These are phyloP conservation scores for Candida glaebosa DNA, from an alignment of 805 yeast species.

Conservation along the genomic window DNA sequence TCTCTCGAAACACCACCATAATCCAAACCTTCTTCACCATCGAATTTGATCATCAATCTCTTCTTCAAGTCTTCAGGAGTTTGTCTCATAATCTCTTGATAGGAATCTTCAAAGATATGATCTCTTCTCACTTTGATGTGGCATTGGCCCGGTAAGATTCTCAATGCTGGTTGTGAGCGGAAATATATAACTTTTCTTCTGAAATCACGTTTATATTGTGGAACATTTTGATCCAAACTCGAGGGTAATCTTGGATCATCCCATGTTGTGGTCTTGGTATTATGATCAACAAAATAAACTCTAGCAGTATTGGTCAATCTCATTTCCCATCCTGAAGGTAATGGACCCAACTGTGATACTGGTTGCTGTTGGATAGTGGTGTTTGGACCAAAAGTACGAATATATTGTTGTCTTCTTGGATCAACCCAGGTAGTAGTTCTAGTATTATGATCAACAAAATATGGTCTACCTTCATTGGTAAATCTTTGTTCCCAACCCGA, in stretches of 20 bases:
- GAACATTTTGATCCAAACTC: constrained; percentile 95
- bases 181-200: constrained; percentile 96
- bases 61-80: constrained; percentile 97
- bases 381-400: constrained; percentile 86
- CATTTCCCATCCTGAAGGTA: constrained; percentile 99
- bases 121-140: constrained; percentile 97
- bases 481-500: constrained; percentile 99
- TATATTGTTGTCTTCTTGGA: constrained; percentile 98
- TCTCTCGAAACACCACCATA: constrained; percentile 99
- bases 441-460: constrained; percentile 98
- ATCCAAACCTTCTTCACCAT: constrained; percentile 99
- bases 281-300: constrained; percentile 97
- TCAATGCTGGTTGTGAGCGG: constrained; percentile 96
- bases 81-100: constrained; percentile 98
- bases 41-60: constrained; percentile 96
- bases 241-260: constrained; percentile 99
- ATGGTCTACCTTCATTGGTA: constrained; percentile 97
- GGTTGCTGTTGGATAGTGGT: constrained; percentile 97
- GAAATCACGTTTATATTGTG: constrained; percentile 98
- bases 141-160: constrained; percentile 98
- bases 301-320: constrained; percentile 97
- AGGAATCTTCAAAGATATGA: constrained; percentile 94
- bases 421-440: constrained; percentile 99
- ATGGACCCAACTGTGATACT: constrained; percentile 93
- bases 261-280: constrained; percentile 99